Evolutionary conservation across 2,329 filamentous ascomycete genomes (phyloP).

Genomic region (Aspergillus thermomutatus): DNA sequence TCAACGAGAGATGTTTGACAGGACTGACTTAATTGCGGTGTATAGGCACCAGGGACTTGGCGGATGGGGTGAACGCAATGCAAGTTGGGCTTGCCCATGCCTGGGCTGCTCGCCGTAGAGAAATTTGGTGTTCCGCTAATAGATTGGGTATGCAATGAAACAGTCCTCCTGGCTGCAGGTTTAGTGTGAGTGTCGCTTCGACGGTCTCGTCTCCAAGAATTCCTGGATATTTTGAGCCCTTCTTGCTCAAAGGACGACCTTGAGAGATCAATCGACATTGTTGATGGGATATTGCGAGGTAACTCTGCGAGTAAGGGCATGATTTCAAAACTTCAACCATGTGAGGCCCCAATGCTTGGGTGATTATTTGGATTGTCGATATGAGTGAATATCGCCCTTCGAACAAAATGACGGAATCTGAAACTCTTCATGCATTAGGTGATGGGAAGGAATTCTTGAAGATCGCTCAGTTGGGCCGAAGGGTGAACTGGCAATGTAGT

Average conservation of each 20-base stretch:
- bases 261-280: slow-evolving; percentile 52
- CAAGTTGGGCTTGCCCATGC: slow-evolving; percentile 47
- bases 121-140: slow-evolving; percentile 55
- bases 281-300: slow-evolving; percentile 46
- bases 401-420: neutral
- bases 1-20: slow-evolving; percentile 49
- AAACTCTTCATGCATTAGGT: neutral
- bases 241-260: slow-evolving; percentile 56
- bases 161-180: slow-evolving; percentile 36
- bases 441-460: neutral
- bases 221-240: slow-evolving; percentile 52
- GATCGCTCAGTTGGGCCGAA: neutral
- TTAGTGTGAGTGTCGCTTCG: slow-evolving; percentile 39
- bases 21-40: slow-evolving; percentile 50
- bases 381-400: neutral
- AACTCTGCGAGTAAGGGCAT: slow-evolving; percentile 56
- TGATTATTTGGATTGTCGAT: slow-evolving; percentile 16
- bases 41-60: slow-evolving; percentile 53
- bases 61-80: slow-evolving; percentile 56
- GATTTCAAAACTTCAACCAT: slow-evolving; percentile 42
- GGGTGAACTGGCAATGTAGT: slow-evolving; percentile 1
- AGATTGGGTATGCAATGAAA: slow-evolving; percentile 49
- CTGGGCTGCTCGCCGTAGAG: slow-evolving; percentile 46
- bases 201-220: slow-evolving; percentile 26
- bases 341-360: slow-evolving; percentile 15